Evolutionary conservation across 2,329 filamentous ascomycete genomes (phyloP).

Genomic region (Ramularia endophylla): DNA sequence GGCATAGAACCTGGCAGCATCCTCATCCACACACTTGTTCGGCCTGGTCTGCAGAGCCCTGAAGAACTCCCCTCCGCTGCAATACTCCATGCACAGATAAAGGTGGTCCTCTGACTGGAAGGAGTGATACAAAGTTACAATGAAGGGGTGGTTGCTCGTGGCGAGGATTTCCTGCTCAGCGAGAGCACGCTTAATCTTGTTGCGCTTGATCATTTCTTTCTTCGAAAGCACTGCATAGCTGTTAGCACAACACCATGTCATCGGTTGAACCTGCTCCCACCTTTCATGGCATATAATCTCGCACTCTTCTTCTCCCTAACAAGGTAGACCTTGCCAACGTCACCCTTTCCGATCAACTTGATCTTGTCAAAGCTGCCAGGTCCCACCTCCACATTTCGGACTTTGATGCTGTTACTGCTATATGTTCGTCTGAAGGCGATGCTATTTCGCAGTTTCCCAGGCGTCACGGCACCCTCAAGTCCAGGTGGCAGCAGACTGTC

Average conservation of each 20-base stretch:
- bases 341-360: slow-evolving; percentile 97
- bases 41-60: slow-evolving; percentile 90
- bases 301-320: slow-evolving; percentile 97
- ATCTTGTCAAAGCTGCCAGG: slow-evolving; percentile 98
- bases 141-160: slow-evolving; percentile 98
- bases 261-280: slow-evolving; percentile 45
- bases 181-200: slow-evolving; percentile 98
- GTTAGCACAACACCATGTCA: slow-evolving; percentile 1
- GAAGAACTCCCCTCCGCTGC: slow-evolving; percentile 98
- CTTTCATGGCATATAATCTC: slow-evolving; percentile 97
- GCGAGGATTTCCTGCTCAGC: slow-evolving; percentile 97
- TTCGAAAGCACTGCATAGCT: slow-evolving; percentile 76
- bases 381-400: slow-evolving; percentile 92
- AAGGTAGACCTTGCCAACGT: slow-evolving; percentile 97
- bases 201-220: slow-evolving; percentile 99
- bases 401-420: slow-evolving; percentile 98
- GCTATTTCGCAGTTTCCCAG: slow-evolving; percentile 58
- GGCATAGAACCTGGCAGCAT: slow-evolving; percentile 94
- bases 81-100: slow-evolving; percentile 99
- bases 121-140: slow-evolving; percentile 96
- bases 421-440: slow-evolving; percentile 89
- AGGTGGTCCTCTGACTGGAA: slow-evolving; percentile 99
- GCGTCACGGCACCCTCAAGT: slow-evolving; percentile 58
- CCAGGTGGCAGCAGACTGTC: slow-evolving; percentile 32
- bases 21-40: slow-evolving; percentile 94